Evolutionary conservation across 345 rosid species (phyloP), one percentile per base, ranked within the genome.

Genomic region (Eucalyptus dawsonii): DNA sequence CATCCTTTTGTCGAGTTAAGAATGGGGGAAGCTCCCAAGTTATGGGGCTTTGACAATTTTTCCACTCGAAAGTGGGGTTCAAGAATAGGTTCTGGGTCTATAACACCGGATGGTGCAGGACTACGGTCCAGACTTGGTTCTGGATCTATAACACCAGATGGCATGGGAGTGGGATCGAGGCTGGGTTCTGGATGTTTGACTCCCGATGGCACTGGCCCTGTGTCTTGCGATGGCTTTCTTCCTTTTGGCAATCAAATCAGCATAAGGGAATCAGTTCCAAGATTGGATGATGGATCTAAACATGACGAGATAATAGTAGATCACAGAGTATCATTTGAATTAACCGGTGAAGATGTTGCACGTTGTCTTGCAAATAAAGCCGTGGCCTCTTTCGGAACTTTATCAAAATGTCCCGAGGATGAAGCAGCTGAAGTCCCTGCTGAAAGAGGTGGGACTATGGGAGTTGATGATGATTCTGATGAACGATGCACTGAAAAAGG

Each of bases 321-420:
- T 90, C 98, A 95, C 90, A 94, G 99, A 92, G 98, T 97, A 54
- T 97, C 99, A 7, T 97, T 97, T 87, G 99, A 97, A 93, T 90
- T 97, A 89, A 97, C 97, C 17, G 99, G 99, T 11, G 99, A 97
- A 93, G 99, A 97, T 87, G 98, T 97, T 86, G 99, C 98, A 5
- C 97, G 96, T 44, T 97, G 99, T 93, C 95, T 97, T 49, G 96
- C 96, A 29, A 97, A 87, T 86, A 95, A 93, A 90, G 91, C 95
- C 8, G 88, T 69, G 86, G 54, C 90, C n/a, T 87, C 93, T 15
- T 54, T 86, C 34, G 93, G 96, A 91, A 91, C 91, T 81, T 67
- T 92, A 62, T 87, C 92, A 49, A 92, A 92, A 88, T 90, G 86
- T 87, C 90, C 92, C 0, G 93, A 89, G 72, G 93, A 94, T 65